Percentiles rank a stretch among this genome's conserved stretches.
phyloP scores from a whole-genome alignment of 352 stramenopile genomes.

The Globisporangium spinosum region DNA sequence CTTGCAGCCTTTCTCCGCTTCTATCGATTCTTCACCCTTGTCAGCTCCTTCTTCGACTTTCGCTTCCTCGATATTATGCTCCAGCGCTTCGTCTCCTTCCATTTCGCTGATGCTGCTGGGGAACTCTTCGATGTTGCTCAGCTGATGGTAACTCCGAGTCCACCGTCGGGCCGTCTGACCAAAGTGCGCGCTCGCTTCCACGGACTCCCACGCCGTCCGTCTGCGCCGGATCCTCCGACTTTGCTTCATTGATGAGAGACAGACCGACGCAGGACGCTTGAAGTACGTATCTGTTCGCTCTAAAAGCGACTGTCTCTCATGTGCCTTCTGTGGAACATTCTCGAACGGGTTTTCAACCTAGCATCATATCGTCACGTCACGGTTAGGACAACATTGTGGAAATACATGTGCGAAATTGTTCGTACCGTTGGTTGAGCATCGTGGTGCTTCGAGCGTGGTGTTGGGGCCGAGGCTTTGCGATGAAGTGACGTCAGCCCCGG shows the following conservation, averaged over 20 bases:
- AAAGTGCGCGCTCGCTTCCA: constrained; percentile 57
- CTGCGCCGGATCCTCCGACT: constrained; percentile 33
- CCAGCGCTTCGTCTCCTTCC: constrained; percentile 11
- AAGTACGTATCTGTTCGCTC: constrained; percentile 50
- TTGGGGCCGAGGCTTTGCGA: constrained; percentile 58
- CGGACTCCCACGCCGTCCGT: constrained; percentile 53
- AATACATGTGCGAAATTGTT: neutral
- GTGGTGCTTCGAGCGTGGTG: constrained; percentile 33
- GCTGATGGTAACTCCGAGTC: constrained; percentile 60
- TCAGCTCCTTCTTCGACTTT: constrained; percentile 10
- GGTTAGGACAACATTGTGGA: neutral
- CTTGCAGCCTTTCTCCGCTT: neutral
- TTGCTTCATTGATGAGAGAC: constrained; percentile 42
- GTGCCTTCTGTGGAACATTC: constrained; percentile 10
- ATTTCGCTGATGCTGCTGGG: constrained; percentile 26
- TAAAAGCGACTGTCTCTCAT: constrained; percentile 49
- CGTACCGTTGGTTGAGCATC: neutral
- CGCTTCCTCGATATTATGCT: constrained; percentile 11
- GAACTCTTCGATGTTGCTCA: constrained; percentile 62
- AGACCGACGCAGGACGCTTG: constrained; percentile 56
- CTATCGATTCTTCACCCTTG: neutral
- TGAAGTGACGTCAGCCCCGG: constrained; percentile 33
- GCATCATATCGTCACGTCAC: neutral
- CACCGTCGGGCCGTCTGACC: constrained; percentile 52
- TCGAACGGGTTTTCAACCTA: neutral